phyloP scores from a whole-genome alignment of 768 basidiomycete genomes.

The Amanita exitialis region DNA sequence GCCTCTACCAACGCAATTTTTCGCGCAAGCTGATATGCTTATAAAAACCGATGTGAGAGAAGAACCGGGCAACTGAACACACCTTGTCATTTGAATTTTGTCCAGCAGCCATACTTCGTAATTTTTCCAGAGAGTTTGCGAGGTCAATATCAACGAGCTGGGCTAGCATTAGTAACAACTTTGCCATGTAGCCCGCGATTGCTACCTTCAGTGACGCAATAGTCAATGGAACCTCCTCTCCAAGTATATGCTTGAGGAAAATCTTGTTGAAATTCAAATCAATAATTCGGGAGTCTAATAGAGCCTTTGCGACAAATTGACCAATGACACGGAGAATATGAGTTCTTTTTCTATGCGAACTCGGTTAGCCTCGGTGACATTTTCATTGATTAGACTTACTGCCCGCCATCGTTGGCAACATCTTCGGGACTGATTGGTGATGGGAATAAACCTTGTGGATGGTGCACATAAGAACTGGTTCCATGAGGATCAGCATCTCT shows the following conservation, averaged over 20 bases:
- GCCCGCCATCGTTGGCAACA: conserved; percentile 60
- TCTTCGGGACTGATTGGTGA: conserved; percentile 68
- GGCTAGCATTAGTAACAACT: conserved; percentile 7
- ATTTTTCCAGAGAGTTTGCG: conserved; percentile 74
- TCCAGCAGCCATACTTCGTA: conserved; percentile 56
- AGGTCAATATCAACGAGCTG: conserved; percentile 80
- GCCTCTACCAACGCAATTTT: conserved; percentile 51
- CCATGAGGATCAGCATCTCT: conserved; percentile 66
- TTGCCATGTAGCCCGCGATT: not conserved
- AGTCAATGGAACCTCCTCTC: conserved; percentile 76
- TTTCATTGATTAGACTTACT: conserved; percentile 34
- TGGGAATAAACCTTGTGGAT: conserved; percentile 83
- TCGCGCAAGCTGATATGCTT: conserved; percentile 31
- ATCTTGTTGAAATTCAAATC: conserved; percentile 91
- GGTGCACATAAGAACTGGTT: conserved; percentile 65
- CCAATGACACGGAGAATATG: conserved; percentile 87
- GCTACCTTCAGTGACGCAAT: conserved; percentile 75
- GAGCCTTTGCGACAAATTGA: conserved; percentile 93
- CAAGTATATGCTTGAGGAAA: conserved; percentile 87
- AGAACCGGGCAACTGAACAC: conserved; percentile 5
- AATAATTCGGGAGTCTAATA: conserved; percentile 95
- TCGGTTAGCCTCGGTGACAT: not conserved
- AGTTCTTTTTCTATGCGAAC: conserved; percentile 55
- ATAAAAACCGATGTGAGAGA: not conserved
- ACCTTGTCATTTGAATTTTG: conserved; percentile 48